These are phyloP conservation scores for Prunus kanzakura DNA, from an alignment of 306 rosid genomes.

Conservation along the genomic window DNA sequence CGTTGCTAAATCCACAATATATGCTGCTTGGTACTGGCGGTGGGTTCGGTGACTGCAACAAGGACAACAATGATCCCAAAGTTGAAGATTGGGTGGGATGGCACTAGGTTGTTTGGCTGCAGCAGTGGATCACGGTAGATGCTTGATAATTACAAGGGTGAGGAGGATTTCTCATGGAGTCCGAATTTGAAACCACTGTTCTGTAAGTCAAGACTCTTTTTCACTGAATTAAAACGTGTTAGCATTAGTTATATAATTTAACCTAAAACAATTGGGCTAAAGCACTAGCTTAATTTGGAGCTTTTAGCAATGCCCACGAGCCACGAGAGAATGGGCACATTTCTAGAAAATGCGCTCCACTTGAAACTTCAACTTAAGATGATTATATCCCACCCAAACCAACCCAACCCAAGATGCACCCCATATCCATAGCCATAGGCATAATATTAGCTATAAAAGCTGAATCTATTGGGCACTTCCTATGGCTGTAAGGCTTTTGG, in stretches of 20 bases:
- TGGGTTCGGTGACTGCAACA: no score
- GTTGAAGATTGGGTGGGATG: no score
- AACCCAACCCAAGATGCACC: not conserved
- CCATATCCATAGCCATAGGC: not conserved
- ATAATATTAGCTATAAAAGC: not conserved
- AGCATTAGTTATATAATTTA: no score
- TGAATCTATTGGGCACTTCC: conserved; percentile 1
- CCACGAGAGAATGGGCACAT: not conserved
- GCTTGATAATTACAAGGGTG: no score
- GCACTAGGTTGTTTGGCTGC: no score
- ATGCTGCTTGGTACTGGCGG: no score
- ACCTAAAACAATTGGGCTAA: not conserved
- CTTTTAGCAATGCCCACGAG: not conserved
- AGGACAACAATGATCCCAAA: no score
- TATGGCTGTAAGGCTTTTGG: not conserved
- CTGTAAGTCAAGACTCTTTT: no score
- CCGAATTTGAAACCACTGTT: no score
- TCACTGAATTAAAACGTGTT: fast-evolving
- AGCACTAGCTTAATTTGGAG: not conserved
- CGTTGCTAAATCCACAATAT: no score
- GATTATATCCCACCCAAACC: not conserved
- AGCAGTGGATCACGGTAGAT: no score
- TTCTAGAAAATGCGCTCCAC: not conserved
- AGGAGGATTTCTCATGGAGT: no score
- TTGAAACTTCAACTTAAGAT: not conserved